Conservation (phyloP, 495 filamentous ascomycete genomes). For the Coniosporium apollinis region DNA sequence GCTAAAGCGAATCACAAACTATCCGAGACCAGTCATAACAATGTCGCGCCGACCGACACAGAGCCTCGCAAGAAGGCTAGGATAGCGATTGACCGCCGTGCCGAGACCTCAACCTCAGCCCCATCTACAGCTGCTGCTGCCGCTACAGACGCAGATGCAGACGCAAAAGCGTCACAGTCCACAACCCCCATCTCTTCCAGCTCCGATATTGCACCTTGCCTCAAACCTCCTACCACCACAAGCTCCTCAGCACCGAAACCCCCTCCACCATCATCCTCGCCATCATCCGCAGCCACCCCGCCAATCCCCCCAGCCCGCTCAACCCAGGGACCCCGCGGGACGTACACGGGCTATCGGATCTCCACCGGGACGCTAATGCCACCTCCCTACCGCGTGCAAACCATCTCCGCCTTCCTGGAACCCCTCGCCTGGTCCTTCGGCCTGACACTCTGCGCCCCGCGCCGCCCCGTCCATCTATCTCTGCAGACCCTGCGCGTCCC, state of each 20-base stretch:
- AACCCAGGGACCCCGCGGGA: neutral
- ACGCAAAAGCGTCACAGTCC: neutral
- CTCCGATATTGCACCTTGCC: neutral
- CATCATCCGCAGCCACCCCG: neutral
- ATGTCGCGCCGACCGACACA: neutral
- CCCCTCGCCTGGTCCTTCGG: no score
- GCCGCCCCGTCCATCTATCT: neutral
- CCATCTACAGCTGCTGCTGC: no score
- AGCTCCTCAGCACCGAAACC: neutral
- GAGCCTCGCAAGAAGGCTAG: conserved; percentile 17
- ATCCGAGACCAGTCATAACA: neutral
- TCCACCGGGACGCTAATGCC: neutral
- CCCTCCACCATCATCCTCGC: neutral
- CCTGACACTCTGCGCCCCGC: no score
- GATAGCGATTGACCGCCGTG: no score
- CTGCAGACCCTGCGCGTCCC: conserved; percentile 27
- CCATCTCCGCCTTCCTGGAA: neutral
- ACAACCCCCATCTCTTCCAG: neutral
- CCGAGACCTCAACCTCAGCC: no score
- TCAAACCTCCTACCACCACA: neutral
- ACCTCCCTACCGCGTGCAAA: neutral
- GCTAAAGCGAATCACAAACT: conserved; percentile 1
- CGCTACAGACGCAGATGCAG: no score
- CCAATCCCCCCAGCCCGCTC: neutral
- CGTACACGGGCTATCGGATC: neutral